phyloP scores from a whole-genome alignment of 164 flowering plant genomes.

The Cinnamomum chago region DNA sequence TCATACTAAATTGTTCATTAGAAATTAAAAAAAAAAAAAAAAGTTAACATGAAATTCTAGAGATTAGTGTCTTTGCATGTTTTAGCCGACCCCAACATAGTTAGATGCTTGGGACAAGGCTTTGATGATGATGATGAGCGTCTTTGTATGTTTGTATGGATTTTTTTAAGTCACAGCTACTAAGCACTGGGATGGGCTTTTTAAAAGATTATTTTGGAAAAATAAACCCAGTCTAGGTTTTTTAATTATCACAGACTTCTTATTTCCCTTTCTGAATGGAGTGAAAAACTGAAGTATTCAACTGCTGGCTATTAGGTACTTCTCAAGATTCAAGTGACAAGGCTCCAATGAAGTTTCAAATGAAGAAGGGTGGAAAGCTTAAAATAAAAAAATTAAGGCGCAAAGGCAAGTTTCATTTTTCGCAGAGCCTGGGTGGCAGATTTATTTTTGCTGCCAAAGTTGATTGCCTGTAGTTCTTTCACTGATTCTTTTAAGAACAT shows the following conservation, averaged over 20 bases:
- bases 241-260: not conserved
- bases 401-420: constrained; percentile 15
- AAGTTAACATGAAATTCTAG: too few species aligned
- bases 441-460: not conserved
- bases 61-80: too few species aligned
- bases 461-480: not conserved
- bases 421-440: not conserved
- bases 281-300: constrained; percentile 3
- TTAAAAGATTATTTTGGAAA: not conserved
- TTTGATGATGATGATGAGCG: too few species aligned
- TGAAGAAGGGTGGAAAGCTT: constrained; percentile 30
- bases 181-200: too few species aligned
- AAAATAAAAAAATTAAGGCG: constrained; percentile 21
- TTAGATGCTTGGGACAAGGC: too few species aligned
- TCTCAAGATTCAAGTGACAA: constrained; percentile 19
- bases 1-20: too few species aligned
- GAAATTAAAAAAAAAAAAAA: too few species aligned
- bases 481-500: not conserved
- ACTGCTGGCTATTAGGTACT: constrained; percentile 16
- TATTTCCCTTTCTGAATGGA: not conserved
- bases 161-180: too few species aligned
- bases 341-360: constrained; percentile 11
- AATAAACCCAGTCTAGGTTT: not conserved
- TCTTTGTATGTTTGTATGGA: too few species aligned
- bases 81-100: too few species aligned